phyloP scores from a whole-genome alignment of 1,284 basidiomycete species.

The Nidula niveotomentosa region DNA sequence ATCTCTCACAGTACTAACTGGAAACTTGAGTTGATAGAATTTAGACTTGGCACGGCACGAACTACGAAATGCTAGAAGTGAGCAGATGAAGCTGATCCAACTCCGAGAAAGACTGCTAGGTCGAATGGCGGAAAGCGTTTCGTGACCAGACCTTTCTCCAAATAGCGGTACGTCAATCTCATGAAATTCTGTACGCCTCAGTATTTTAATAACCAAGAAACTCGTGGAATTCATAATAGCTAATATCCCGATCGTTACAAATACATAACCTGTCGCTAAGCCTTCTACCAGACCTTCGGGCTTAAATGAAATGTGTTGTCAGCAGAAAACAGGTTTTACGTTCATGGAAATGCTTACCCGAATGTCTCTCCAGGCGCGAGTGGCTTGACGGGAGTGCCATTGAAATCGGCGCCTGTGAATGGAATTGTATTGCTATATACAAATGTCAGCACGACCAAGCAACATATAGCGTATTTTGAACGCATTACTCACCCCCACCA shows the following conservation, averaged over 20 bases:
- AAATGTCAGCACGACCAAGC: neutral
- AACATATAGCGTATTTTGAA: no score
- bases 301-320: constrained; percentile 13
- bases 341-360: constrained; percentile 23
- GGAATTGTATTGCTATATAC: constrained; percentile 38
- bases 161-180: neutral
- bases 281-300: constrained; percentile 13
- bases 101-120: constrained; percentile 44
- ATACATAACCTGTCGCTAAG: neutral
- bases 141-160: constrained; percentile 8
- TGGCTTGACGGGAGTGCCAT: constrained; percentile 35
- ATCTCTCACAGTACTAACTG: neutral
- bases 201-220: neutral
- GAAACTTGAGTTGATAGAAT: constrained; percentile 28
- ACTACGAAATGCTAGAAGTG: constrained; percentile 35
- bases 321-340: neutral
- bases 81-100: constrained; percentile 43
- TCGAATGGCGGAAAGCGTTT: constrained; percentile 40
- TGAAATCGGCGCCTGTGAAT: constrained; percentile 34
- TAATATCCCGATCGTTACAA: constrained; percentile 7
- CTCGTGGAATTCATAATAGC: constrained; percentile 5
- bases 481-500: constrained; percentile 49
- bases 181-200: neutral
- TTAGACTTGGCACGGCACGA: constrained; percentile 43
- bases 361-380: constrained; percentile 37